A percentile compares a stretch with the other conserved stretches of the same genome.
Evolutionary conservation across 2,329 filamentous ascomycete genomes (phyloP).

Genomic region (Colletotrichum aenigma): DNA sequence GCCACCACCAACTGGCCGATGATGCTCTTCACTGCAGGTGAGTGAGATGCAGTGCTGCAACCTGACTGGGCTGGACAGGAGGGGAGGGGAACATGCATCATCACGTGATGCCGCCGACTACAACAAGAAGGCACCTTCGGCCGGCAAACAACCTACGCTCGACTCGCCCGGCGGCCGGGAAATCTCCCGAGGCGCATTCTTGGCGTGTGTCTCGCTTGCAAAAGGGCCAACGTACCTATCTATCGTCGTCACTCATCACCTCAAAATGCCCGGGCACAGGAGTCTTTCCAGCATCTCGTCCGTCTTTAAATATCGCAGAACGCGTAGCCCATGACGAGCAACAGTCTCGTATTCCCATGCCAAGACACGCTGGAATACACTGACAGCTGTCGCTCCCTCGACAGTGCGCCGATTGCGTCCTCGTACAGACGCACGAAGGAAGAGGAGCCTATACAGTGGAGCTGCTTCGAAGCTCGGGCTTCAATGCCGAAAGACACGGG

Average conservation of each 20-base stretch:
- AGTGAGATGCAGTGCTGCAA: background rate
- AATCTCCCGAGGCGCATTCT: background rate
- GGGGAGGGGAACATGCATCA: background rate
- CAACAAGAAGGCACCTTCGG: background rate
- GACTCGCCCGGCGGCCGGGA: background rate
- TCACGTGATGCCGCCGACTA: background rate
- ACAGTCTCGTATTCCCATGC: background rate
- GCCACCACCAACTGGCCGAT: background rate
- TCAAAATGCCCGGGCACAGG: background rate
- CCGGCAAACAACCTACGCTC: background rate
- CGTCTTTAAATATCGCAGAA: background rate
- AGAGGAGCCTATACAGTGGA: conserved; percentile 17
- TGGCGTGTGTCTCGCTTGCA: background rate
- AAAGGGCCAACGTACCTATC: background rate
- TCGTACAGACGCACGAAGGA: background rate
- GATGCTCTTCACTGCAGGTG: background rate
- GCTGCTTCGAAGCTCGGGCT: background rate
- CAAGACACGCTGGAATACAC: background rate
- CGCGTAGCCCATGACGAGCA: background rate
- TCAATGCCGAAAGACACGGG: conserved; percentile 6
- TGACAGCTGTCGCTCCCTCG: background rate
- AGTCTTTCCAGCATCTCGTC: background rate
- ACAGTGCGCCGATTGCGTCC: background rate
- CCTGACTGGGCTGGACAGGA: background rate
- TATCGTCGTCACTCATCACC: background rate